Conservation (phyloP, 176 grass and related monocot genomes). For the Aechmea fasciata region DNA sequence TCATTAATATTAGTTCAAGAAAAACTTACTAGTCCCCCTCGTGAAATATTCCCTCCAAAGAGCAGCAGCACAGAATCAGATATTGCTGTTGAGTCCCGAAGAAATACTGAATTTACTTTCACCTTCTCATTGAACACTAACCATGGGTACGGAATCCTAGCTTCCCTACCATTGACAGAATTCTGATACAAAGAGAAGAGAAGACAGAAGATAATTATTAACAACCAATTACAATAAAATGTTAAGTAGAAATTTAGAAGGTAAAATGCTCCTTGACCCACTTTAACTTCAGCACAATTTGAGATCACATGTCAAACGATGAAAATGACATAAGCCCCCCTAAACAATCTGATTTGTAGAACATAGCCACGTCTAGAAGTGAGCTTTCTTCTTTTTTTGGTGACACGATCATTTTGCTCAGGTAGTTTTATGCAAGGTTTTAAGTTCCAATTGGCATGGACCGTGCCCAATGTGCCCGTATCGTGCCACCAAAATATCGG, state of each 20-base stretch:
- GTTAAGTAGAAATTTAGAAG: slow-evolving; percentile 4
- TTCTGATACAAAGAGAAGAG: slow-evolving; percentile 46
- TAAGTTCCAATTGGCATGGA: no score
- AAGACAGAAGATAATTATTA: neutral
- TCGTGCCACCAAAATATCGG: no score
- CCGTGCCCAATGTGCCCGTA: no score
- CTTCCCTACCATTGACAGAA: slow-evolving; percentile 91
- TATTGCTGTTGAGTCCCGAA: slow-evolving; percentile 89
- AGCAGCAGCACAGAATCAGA: slow-evolving; percentile 82
- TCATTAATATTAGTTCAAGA: neutral
- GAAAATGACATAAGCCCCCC: no score
- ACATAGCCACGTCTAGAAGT: no score
- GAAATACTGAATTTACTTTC: slow-evolving; percentile 94
- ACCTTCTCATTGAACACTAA: slow-evolving; percentile 98
- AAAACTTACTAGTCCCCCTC: slow-evolving; percentile 69
- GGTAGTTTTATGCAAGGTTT: no score
- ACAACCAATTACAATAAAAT: neutral
- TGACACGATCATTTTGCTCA: no score
- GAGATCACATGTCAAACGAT: no score
- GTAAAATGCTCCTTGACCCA: no score
- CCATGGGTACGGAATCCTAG: slow-evolving; percentile 91
- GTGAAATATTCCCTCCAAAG: slow-evolving; percentile 69
- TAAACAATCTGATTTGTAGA: no score
- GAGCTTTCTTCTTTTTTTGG: no score
- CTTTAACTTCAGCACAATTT: no score